Percentiles rank a stretch among this genome's conserved stretches.
Evolutionary conservation across 352 stramenopile genomes (phyloP).

Genomic region (Aphanomyces stellatus): DNA sequence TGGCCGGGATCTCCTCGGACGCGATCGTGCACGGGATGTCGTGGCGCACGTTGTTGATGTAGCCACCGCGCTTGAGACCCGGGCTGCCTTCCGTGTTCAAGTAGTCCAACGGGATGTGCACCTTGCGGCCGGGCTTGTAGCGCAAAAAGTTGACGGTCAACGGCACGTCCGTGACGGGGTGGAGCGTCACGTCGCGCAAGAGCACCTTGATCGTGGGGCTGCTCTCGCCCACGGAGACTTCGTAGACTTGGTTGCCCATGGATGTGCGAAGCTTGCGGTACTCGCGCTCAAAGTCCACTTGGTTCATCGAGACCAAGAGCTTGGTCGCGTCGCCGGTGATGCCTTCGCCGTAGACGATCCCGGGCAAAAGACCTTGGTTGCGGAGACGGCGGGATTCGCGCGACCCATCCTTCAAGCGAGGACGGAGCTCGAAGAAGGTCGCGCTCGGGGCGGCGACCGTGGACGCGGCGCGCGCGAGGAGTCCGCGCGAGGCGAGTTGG

Average conservation of each 20-base stretch:
- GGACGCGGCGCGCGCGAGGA: not conserved
- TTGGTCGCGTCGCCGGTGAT: conserved; percentile 51
- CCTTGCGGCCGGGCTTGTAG: conserved; percentile 84
- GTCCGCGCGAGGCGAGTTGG: not conserved
- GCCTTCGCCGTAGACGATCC: conserved; percentile 79
- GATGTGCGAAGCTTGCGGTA: conserved; percentile 83
- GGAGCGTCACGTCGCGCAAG: conserved; percentile 81
- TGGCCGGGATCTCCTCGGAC: conserved; percentile 64
- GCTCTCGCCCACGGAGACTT: conserved; percentile 60
- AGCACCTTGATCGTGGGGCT: conserved; percentile 56
- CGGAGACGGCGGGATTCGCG: conserved; percentile 68
- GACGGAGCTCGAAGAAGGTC: conserved; percentile 38
- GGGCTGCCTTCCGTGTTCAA: conserved; percentile 91
- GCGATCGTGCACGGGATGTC: conserved; percentile 72
- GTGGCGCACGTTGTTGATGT: conserved; percentile 88
- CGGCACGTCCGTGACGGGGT: conserved; percentile 72
- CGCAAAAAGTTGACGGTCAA: conserved; percentile 88
- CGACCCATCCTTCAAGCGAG: conserved; percentile 60
- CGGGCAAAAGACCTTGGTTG: conserved; percentile 68
- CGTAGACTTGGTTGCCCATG: conserved; percentile 83
- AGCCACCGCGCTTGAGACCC: conserved; percentile 92
- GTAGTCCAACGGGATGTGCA: conserved; percentile 88
- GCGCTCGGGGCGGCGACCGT: not conserved
- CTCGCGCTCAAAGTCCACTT: conserved; percentile 65
- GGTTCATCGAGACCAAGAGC: conserved; percentile 65